Conservation (phyloP, 441 rosid genomes). For the Populus trichocarpa region DNA sequence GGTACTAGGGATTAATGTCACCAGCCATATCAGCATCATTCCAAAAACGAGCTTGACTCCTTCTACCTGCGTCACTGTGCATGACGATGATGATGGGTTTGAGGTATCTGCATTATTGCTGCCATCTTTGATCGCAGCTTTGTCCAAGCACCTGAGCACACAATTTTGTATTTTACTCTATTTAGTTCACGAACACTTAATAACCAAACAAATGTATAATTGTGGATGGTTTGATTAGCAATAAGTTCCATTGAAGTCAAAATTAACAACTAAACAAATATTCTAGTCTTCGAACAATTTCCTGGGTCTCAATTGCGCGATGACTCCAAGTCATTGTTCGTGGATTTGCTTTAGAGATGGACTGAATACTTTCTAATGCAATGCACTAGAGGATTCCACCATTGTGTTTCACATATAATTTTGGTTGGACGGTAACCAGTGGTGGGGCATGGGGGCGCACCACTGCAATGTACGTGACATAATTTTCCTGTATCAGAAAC, state of each 20-base stretch:
- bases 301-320: neutral
- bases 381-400: conserved; percentile 16
- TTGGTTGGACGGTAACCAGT: conserved; percentile 9
- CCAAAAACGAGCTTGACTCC: conserved; percentile 64
- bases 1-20: conserved; percentile 74
- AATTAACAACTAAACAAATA: neutral
- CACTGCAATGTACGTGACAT: conserved; percentile 15
- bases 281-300: neutral
- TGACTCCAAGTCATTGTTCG: neutral
- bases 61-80: conserved; percentile 85
- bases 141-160: conserved; percentile 70
- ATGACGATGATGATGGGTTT: conserved; percentile 41
- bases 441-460: conserved; percentile 23
- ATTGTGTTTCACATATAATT: conserved; percentile 7
- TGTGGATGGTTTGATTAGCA: neutral
- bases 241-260: neutral
- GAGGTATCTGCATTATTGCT: conserved; percentile 1
- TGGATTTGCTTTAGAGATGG: neutral
- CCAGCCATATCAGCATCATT: conserved; percentile 69
- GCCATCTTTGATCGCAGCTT: conserved; percentile 63
- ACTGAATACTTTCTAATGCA: neutral
- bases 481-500: conserved; percentile 8
- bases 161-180: neutral
- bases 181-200: neutral
- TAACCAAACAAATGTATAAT: neutral